phyloP scores from a whole-genome alignment of 805 yeast species.

The Candida schatavii region DNA sequence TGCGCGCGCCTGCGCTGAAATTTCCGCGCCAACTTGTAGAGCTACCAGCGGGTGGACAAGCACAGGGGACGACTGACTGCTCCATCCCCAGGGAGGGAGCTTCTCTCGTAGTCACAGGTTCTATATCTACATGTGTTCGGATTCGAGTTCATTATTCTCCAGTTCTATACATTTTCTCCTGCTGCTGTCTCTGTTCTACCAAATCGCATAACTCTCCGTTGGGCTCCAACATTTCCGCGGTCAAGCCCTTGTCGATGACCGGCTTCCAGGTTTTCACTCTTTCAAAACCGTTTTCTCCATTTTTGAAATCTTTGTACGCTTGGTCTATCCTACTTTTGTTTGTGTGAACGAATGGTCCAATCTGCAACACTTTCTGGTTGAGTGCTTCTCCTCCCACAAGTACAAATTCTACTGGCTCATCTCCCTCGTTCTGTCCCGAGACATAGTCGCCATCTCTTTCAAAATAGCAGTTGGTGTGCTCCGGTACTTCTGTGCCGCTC shows the following conservation, averaged over 20 bases:
- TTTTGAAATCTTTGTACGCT: constrained; percentile 1
- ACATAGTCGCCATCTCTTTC: constrained; percentile 60
- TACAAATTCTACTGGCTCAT: neutral
- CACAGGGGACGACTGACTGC: too few species aligned
- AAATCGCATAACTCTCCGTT: constrained; percentile 35
- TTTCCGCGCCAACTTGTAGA: too few species aligned
- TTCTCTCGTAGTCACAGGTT: too few species aligned
- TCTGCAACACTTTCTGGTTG: constrained; percentile 3
- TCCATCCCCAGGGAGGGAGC: too few species aligned
- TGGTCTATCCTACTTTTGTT: constrained; percentile 3
- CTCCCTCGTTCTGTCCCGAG: constrained; percentile 33
- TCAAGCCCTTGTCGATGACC: constrained; percentile 41
- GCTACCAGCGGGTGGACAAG: too few species aligned
- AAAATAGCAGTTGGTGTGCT: constrained; percentile 54
- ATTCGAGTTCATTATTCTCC: neutral
- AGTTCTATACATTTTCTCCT: constrained; percentile 7
- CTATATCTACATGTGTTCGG: too few species aligned
- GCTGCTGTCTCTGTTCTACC: constrained; percentile 25
- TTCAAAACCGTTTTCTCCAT: constrained; percentile 1
- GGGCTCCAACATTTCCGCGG: constrained; percentile 32
- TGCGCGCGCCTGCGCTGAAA: too few species aligned
- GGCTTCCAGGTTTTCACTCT: constrained; percentile 54
- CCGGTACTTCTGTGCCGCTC: constrained; percentile 34
- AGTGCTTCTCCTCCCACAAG: constrained; percentile 2
- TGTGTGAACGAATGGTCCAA: constrained; percentile 6